A percentile compares a stretch with the other conserved stretches of the same genome.
These are phyloP conservation scores for Lithocarpus polystachyus DNA, from an alignment of 306 rosid species.

Conservation along the genomic window DNA sequence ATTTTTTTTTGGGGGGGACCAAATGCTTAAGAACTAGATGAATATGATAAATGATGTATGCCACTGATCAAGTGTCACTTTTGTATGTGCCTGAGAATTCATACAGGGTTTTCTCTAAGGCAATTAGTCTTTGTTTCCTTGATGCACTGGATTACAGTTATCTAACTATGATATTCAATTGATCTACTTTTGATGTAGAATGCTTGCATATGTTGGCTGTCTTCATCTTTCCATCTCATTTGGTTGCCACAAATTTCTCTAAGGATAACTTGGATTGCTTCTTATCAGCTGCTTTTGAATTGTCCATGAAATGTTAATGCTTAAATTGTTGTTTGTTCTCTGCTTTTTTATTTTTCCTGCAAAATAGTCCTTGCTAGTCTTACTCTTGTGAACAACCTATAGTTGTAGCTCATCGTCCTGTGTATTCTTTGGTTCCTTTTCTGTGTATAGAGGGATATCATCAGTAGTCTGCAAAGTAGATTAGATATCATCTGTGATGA, in stretches of 20 bases:
- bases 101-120: not conserved
- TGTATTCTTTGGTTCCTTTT: conserved; percentile 12
- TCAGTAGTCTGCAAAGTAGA: conserved; percentile 79
- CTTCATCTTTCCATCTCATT: not conserved
- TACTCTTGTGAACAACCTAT: not conserved
- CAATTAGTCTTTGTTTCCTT: not conserved
- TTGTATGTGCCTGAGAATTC: not conserved
- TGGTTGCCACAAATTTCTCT: not conserved
- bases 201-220: not conserved
- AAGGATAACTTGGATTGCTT: not conserved
- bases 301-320: not conserved
- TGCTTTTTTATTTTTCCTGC: not conserved
- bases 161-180: not conserved
- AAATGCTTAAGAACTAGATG: not conserved
- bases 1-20: no score
- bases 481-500: conserved; percentile 87
- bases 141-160: no score
- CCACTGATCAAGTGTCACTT: not conserved
- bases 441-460: conserved; percentile 71
- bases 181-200: not conserved
- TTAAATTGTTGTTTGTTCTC: not conserved
- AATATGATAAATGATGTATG: not conserved
- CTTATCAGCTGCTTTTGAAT: not conserved
- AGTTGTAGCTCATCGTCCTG: conserved; percentile 1
- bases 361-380: not conserved